Conservation (phyloP, 2,329 filamentous ascomycete species). For the Exophiala alcalophila region DNA sequence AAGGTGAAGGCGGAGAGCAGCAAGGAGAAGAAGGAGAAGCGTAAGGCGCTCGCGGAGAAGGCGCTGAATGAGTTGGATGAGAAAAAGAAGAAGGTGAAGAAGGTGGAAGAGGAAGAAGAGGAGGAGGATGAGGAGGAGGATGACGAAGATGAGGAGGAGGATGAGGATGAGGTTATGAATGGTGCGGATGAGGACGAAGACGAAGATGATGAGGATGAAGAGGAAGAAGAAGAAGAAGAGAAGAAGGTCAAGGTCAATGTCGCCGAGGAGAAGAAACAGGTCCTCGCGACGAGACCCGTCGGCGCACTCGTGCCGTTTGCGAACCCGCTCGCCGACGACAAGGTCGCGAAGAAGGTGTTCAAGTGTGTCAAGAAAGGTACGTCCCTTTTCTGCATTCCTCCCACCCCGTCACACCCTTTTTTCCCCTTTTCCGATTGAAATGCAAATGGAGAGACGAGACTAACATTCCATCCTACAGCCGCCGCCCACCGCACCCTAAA, state of each 20-base stretch:
- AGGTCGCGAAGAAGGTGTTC: slow-evolving; percentile 51
- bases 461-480: slow-evolving; percentile 53
- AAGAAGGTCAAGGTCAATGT: slow-evolving; percentile 14
- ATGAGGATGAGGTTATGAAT: slow-evolving; percentile 11
- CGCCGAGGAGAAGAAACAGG: slow-evolving; percentile 25
- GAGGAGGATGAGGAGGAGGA: slow-evolving; percentile 7
- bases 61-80: slow-evolving; percentile 26
- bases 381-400: slow-evolving; percentile 9
- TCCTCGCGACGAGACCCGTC: slow-evolving; percentile 34
- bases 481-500: slow-evolving; percentile 94
- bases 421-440: slow-evolving; percentile 9
- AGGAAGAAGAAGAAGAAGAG: slow-evolving; percentile 14
- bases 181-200: slow-evolving; percentile 17
- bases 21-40: slow-evolving; percentile 45
- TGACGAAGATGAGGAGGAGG: slow-evolving; percentile 22
- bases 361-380: slow-evolving; percentile 53
- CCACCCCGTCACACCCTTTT: background rate
- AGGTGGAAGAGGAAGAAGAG: slow-evolving; percentile 21
- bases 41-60: slow-evolving; percentile 28
- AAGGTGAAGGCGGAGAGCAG: slow-evolving; percentile 40
- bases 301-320: slow-evolving; percentile 51
- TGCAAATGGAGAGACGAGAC: background rate
- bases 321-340: slow-evolving; percentile 50
- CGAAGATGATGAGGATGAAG: slow-evolving; percentile 16
- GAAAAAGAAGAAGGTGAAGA: slow-evolving; percentile 4